These are phyloP conservation scores for Wickerhamomyces strasburgensis DNA, from an alignment of 805 yeast genomes.

Conservation along the genomic window DNA sequence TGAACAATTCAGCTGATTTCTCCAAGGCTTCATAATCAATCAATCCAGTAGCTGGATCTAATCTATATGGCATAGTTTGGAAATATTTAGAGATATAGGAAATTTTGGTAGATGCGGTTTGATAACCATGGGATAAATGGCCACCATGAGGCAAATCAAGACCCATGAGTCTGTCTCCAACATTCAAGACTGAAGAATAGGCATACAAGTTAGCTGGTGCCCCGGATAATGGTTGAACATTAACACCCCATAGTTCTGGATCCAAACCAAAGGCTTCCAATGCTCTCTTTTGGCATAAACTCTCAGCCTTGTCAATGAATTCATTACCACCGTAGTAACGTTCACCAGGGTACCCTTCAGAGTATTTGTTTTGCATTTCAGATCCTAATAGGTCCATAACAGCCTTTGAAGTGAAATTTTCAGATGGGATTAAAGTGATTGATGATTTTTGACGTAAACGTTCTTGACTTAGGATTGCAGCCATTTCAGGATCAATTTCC, in stretches of 20 bases:
- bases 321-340: constrained; percentile 98
- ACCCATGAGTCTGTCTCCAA: constrained; percentile 95
- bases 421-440: constrained; percentile 89
- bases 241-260: constrained; percentile 91
- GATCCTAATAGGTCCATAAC: constrained; percentile 94
- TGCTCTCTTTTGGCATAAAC: constrained; percentile 88
- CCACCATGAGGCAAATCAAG: constrained; percentile 98
- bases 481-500: constrained; percentile 82
- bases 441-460: constrained; percentile 85
- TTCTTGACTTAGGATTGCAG: constrained; percentile 70
- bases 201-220: constrained; percentile 95
- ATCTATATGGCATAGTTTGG: constrained; percentile 96
- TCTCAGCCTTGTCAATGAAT: constrained; percentile 86
- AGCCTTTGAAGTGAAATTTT: constrained; percentile 91
- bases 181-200: constrained; percentile 82
- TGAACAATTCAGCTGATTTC: constrained; percentile 75
- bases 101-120: constrained; percentile 83
- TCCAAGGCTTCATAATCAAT: constrained; percentile 89
- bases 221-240: constrained; percentile 92
- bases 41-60: constrained; percentile 78
- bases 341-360: constrained; percentile 98
- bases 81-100: constrained; percentile 90
- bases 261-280: constrained; percentile 73
- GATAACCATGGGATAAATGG: constrained; percentile 95
- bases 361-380: constrained; percentile 95